Evolutionary conservation across 2,329 filamentous ascomycete genomes (phyloP), one percentile per base, ranked within the genome.

Genomic region (Nemania bipapillata): DNA sequence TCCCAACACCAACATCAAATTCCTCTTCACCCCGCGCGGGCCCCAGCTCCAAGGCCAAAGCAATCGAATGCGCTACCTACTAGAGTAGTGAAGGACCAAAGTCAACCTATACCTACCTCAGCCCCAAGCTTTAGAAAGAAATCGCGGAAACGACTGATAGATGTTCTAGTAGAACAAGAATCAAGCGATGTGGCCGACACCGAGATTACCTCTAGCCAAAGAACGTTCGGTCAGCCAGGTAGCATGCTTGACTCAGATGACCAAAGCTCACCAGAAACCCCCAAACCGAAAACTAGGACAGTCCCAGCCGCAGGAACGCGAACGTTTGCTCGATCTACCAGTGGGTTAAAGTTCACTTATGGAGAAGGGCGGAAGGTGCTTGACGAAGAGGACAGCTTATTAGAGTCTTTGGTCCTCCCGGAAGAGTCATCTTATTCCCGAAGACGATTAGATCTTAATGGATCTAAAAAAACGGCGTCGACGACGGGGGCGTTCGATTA

Each of bases 341-440:
- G 77, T 59, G 73, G 74, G 12, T 70, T 78, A 17, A 79, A 79
- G 64, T 77, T 75, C 28, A 78, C 77, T 4, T 79, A 79, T 56
- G 78, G 77, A 11, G 74, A 79, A 65, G 72, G 74, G 12, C 77
- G 73, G 37, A 78, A 73, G 42, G 71, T 78, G 2, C 66, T 77
- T 22, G 75, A 78, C 40, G 76, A 79, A 59, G 77, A 79, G 66
- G 78, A 76, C 42, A 74, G 75, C 57, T 64, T 78, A 30, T 66
- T 78, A 7, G 76, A 78, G 22, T 69, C 75, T 15, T 65, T 79
- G 11, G 69, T 64, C 37, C 37, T 79, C 7, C 77, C 77, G 15
- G 73, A 65, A n/a, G 68, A 73, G 32, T 67, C 70, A 22, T 70
- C 73, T 7, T 60, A 68, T 32, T 63, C 76, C 20, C 69, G 76